Percentiles rank a stretch among this genome's conserved stretches.
Conservation (phyloP, 1,284 basidiomycete species). For the Moesziomyces parantarcticus region DNA sequence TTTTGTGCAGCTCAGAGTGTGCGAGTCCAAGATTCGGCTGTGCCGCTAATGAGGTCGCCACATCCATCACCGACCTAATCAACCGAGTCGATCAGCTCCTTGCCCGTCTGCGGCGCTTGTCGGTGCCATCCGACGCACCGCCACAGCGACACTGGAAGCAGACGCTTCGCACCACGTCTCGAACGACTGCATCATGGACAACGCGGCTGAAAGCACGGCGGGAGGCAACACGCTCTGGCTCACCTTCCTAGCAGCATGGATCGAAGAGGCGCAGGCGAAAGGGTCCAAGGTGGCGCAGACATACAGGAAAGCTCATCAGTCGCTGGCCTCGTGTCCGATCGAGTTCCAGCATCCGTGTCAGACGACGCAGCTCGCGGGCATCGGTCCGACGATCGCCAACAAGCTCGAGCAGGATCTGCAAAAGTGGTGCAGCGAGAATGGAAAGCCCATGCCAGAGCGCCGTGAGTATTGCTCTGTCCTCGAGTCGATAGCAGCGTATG, state of each 20-base stretch:
- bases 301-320: conserved; percentile 54
- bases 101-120: too few relatives aligned
- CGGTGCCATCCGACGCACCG: too few relatives aligned
- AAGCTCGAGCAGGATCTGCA: conserved; percentile 53
- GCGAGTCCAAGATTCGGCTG: too few relatives aligned
- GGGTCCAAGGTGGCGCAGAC: conserved; percentile 55
- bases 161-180: too few relatives aligned
- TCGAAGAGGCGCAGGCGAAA: conserved; percentile 53
- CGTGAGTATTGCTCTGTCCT: conserved; percentile 11
- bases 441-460: conserved; percentile 39
- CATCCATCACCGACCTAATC: too few relatives aligned
- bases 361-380: conserved; percentile 53
- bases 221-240: conserved; percentile 58
- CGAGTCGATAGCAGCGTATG: not conserved
- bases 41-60: too few relatives aligned
- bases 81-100: too few relatives aligned
- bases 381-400: conserved; percentile 58
- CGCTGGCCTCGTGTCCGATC: conserved; percentile 49
- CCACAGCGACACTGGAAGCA: too few relatives aligned
- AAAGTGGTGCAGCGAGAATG: conserved; percentile 54
- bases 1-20: too few relatives aligned
- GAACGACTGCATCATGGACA: conserved; percentile 7
- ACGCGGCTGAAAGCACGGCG: conserved; percentile 16
- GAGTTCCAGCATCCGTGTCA: conserved; percentile 58
- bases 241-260: conserved; percentile 51